Base-by-base conservation (phyloP, 768 basidiomycete genomes). In the Saitozyma podzolica region DNA sequence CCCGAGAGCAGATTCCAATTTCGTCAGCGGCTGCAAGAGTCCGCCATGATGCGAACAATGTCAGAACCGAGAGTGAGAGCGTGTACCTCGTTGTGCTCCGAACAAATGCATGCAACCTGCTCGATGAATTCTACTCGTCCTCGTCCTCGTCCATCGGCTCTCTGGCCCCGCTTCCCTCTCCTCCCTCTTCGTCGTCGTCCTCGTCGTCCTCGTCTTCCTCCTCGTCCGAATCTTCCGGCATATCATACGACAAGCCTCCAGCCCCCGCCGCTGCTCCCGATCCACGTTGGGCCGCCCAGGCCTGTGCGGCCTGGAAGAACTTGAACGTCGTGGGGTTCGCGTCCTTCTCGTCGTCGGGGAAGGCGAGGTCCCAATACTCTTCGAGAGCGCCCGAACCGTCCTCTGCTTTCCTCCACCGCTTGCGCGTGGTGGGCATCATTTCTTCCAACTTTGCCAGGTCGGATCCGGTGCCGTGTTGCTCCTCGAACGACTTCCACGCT, bases 401-500 rank as follows among this genome's bases (percentile, higher is more conserved):
- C 73, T 91, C 85, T 73, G 92, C 91, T 68, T 91, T 88, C 59
- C 89, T 84, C 64, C 92, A 86, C 69, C 87, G 85, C 82, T 89
- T 91, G 78, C 86, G 88, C 58, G 91, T 89, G 54, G 91, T 87
- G 1, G 96, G 96, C 88, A 94, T 90, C 91, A 93, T 90, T 54
- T 83, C 86, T 72, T 94, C 85, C 17, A 98, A 93, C 82, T 89
- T 90, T 50, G 85, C 84, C 39, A 90, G 84, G 60, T 92, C 87
- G 8, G 86, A 86, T 9, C 84, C 78, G 0, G 86, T 83, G 16
- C 96, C 95, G 62, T 91, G 82, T 47, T 84, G 84, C 74, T 90
- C 84, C 80, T 99, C 96, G 75, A 94, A 96, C 1, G 87, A 83
- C 82, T 95, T 96, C 96, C 96, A 99, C 0, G 91, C 89, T 74